Conservation (phyloP, 2,329 filamentous ascomycete genomes). For the Hypoxylon sp. region DNA sequence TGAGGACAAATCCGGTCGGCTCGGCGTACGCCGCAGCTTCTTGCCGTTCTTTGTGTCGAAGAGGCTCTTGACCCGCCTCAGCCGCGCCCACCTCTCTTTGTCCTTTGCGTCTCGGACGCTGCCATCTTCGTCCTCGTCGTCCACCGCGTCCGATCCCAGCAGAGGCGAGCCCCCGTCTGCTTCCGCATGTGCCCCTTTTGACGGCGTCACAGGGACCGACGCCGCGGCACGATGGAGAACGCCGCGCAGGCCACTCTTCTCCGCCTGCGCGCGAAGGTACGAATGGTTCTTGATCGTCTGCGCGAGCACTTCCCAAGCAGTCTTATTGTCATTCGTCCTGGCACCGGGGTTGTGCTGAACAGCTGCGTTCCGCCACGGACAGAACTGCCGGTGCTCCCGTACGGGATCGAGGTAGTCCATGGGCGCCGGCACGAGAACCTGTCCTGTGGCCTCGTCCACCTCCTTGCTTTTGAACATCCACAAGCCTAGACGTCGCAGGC, state of each 20-base stretch:
- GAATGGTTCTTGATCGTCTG: conserved; percentile 66
- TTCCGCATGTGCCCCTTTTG: conserved; percentile 31
- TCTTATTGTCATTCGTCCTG: conserved; percentile 48
- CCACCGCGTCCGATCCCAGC: conserved; percentile 40
- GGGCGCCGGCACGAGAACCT: conserved; percentile 64
- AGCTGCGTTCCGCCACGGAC: conserved; percentile 75
- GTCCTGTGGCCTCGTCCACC: conserved; percentile 60
- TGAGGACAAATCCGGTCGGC: conserved; percentile 52
- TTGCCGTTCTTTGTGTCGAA: conserved; percentile 71
- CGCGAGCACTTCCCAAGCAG: conserved; percentile 64
- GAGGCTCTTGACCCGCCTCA: conserved; percentile 74
- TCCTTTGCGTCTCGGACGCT: conserved; percentile 64
- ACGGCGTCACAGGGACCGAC: conserved; percentile 41
- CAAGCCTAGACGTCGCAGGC: conserved; percentile 85
- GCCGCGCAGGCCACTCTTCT: conserved; percentile 42
- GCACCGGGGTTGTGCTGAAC: conserved; percentile 64
- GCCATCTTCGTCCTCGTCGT: conserved; percentile 58
- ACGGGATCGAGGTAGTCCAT: conserved; percentile 74
- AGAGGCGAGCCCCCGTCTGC: conserved; percentile 31
- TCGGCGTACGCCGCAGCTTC: conserved; percentile 55
- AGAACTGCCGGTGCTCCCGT: conserved; percentile 81
- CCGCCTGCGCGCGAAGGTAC: conserved; percentile 54
- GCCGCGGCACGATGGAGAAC: conserved; percentile 41
- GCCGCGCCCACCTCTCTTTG: conserved; percentile 75
- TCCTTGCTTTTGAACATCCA: conserved; percentile 91